Evolutionary conservation across 1,284 basidiomycete species (phyloP).

Genomic region (Xerocomus minutiporus): DNA sequence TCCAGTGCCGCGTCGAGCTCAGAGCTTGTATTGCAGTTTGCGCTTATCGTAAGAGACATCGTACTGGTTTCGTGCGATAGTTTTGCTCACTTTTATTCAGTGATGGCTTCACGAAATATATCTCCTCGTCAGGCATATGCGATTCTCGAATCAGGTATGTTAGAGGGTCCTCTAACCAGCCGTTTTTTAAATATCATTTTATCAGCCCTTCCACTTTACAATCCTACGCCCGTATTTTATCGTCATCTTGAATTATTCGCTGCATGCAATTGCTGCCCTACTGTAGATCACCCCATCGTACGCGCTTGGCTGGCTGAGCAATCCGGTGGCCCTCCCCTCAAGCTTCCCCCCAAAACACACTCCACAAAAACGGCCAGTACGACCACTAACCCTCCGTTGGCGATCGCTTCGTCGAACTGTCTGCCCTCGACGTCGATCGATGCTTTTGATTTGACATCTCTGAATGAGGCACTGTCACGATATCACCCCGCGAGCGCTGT

Average conservation of each 20-base stretch:
- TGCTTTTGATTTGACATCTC: slow-evolving; percentile 37
- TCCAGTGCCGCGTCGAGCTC: slow-evolving; percentile 57
- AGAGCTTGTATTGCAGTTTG: slow-evolving; percentile 56
- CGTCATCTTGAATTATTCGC: slow-evolving; percentile 46
- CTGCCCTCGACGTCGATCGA: slow-evolving; percentile 28
- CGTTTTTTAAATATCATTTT: neutral
- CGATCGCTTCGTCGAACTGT: slow-evolving; percentile 22
- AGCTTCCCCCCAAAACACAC: slow-evolving; percentile 8
- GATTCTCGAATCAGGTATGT: slow-evolving; percentile 42
- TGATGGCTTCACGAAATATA: slow-evolving; percentile 38
- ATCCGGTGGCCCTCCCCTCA: slow-evolving; percentile 19
- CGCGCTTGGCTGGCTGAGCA: slow-evolving; percentile 36
- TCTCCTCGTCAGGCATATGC: slow-evolving; percentile 35
- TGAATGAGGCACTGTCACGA: slow-evolving; percentile 37
- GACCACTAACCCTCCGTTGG: slow-evolving; percentile 7
- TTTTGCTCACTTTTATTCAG: slow-evolving; percentile 24
- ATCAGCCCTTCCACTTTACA: slow-evolving; percentile 53
- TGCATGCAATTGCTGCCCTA: slow-evolving; percentile 42
- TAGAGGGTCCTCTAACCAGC: neutral
- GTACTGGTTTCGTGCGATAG: slow-evolving; percentile 10
- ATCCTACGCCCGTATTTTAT: slow-evolving; percentile 46
- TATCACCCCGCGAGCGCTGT: slow-evolving; percentile 28
- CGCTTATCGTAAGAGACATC: slow-evolving; percentile 51
- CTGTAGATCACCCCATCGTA: slow-evolving; percentile 38
- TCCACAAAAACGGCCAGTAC: slow-evolving; percentile 8